Evolutionary conservation across 1,284 basidiomycete genomes (phyloP).

Genomic region (Sparassis latifolia): DNA sequence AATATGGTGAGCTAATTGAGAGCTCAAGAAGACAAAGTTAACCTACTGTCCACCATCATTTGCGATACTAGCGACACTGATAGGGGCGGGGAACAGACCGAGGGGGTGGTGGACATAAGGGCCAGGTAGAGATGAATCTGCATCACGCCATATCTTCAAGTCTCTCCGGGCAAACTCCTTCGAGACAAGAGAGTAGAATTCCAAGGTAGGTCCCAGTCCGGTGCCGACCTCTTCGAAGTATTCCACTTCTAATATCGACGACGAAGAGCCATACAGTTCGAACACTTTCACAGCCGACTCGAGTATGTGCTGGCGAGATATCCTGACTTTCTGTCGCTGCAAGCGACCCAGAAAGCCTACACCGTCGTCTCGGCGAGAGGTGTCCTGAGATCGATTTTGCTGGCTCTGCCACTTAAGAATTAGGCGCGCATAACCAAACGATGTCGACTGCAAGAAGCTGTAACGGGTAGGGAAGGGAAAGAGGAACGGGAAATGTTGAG

Average conservation of each 20-base stretch:
- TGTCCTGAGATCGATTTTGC: slow-evolving; percentile 67
- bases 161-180: slow-evolving; percentile 88
- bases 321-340: slow-evolving; percentile 94
- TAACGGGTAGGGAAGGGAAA: slow-evolving; percentile 98
- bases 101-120: slow-evolving; percentile 74
- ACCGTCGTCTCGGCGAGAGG: slow-evolving; percentile 79
- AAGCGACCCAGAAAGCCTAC: slow-evolving; percentile 89
- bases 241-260: slow-evolving; percentile 93
- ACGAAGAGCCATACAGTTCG: slow-evolving; percentile 91
- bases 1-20: slow-evolving; percentile 1
- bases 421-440: slow-evolving; percentile 93
- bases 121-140: slow-evolving; percentile 58
- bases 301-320: slow-evolving; percentile 89
- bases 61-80: slow-evolving; percentile 55
- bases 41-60: slow-evolving; percentile 70
- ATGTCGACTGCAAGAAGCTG: slow-evolving; percentile 94
- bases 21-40: not conserved
- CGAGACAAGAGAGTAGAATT: slow-evolving; percentile 94
- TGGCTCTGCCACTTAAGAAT: slow-evolving; percentile 89
- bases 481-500: slow-evolving; percentile 93
- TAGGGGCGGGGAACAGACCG: slow-evolving; percentile 88
- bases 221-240: slow-evolving; percentile 99
- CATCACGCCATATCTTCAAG: slow-evolving; percentile 87
- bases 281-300: slow-evolving; percentile 98
- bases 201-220: slow-evolving; percentile 95